These are phyloP conservation scores for Emericellopsis atlantica DNA, from an alignment of 2,329 filamentous ascomycete species.

Conservation along the genomic window DNA sequence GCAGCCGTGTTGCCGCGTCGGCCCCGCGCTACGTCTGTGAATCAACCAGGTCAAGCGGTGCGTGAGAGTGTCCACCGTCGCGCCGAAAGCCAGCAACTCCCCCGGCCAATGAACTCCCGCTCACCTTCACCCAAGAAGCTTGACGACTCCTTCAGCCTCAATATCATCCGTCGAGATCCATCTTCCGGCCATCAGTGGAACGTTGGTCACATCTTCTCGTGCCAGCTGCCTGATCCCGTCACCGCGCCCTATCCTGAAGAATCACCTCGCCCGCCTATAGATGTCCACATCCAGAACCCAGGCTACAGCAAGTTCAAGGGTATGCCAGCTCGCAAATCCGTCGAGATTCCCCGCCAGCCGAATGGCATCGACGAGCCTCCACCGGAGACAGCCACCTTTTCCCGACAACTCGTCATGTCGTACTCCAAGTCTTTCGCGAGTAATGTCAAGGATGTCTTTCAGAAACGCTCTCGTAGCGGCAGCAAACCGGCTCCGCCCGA, in stretches of 20 bases:
- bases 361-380: background rate
- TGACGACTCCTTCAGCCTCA: constrained; percentile 38
- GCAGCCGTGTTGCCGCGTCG: too few species aligned
- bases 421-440: constrained; percentile 30
- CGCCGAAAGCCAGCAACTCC: too few species aligned
- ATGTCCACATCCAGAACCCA: constrained; percentile 38
- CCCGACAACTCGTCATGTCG: constrained; percentile 43
- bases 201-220: constrained; percentile 51
- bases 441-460: background rate
- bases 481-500: background rate
- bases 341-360: constrained; percentile 5
- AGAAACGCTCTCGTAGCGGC: background rate
- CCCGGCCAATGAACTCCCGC: constrained; percentile 5
- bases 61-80: background rate
- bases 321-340: constrained; percentile 25
- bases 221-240: constrained; percentile 18
- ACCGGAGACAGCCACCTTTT: constrained; percentile 18
- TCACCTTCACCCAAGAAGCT: constrained; percentile 25
- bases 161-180: constrained; percentile 63
- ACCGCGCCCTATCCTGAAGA: background rate
- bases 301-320: constrained; percentile 46
- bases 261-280: constrained; percentile 26
- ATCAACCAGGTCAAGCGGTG: background rate
- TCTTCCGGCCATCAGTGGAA: constrained; percentile 62
- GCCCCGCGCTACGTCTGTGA: too few species aligned